Evolutionary conservation across 352 stramenopile genomes (phyloP).

Genomic region (Globisporangium uncinulatum): DNA sequence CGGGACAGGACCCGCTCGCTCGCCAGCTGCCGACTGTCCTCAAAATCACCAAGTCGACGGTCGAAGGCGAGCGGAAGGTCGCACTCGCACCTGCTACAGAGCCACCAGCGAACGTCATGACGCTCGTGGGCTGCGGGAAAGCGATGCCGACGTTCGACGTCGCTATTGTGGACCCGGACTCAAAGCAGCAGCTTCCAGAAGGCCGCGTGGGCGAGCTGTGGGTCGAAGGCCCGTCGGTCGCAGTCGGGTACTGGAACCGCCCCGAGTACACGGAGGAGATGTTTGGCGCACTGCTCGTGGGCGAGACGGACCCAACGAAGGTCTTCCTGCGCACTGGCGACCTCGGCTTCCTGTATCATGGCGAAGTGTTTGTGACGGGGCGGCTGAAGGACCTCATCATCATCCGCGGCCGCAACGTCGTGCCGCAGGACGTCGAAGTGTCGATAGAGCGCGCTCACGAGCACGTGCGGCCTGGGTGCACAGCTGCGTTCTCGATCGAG

Average conservation of each 20-base stretch:
- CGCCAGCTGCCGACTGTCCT: constrained; percentile 58
- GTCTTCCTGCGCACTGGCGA: constrained; percentile 63
- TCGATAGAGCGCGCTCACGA: constrained; percentile 62
- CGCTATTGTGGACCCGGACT: constrained; percentile 58
- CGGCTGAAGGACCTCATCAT: constrained; percentile 84
- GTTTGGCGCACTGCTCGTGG: constrained; percentile 50
- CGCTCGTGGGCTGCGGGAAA: constrained; percentile 76
- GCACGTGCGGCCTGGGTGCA: constrained; percentile 65
- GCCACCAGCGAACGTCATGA: constrained; percentile 31
- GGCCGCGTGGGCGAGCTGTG: constrained; percentile 90
- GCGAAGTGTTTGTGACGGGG: constrained; percentile 71
- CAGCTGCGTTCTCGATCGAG: constrained; percentile 75
- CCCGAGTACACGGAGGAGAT: constrained; percentile 62
- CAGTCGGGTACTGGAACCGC: constrained; percentile 69
- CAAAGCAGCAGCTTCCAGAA: constrained; percentile 40
- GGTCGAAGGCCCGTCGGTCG: constrained; percentile 80
- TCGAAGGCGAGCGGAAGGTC: constrained; percentile 54
- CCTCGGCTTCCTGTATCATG: constrained; percentile 62
- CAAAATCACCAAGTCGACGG: constrained; percentile 47
- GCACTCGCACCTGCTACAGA: constrained; percentile 27
- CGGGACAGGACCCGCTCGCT: constrained; percentile 48
- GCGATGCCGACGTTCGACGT: constrained; percentile 71
- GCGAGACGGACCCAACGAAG: constrained; percentile 29
- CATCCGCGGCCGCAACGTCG: constrained; percentile 75
- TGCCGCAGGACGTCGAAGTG: constrained; percentile 69